Conservation (phyloP, 139 green algal species). For the Dunaliella primolecta region DNA sequence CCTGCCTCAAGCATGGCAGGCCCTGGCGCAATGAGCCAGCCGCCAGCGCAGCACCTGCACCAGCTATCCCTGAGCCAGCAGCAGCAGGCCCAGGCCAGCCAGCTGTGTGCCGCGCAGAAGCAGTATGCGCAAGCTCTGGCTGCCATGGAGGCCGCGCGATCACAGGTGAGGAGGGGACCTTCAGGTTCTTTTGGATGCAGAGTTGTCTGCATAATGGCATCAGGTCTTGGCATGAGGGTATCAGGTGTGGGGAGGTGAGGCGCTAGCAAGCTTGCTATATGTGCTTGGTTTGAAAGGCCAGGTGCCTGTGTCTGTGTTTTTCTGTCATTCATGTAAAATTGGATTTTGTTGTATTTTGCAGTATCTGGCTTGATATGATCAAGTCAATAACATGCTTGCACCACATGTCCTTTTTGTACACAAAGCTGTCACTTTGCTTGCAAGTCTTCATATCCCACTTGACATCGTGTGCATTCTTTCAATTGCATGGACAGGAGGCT, state of each 20-base stretch:
- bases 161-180: background rate
- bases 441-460: background rate
- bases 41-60: no score
- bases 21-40: no score
- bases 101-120: background rate
- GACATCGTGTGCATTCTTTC: background rate
- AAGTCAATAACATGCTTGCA: no score
- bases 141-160: background rate
- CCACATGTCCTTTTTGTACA: no score
- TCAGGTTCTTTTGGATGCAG: no score
- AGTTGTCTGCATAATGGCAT: no score
- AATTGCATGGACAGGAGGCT: background rate
- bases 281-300: background rate
- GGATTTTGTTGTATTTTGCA: background rate
- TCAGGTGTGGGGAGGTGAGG: background rate
- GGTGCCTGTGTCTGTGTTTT: background rate
- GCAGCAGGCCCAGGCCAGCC: background rate
- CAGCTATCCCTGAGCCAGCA: no score
- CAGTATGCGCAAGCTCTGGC: background rate
- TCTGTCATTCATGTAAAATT: background rate
- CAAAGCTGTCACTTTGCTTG: no score
- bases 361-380: no score
- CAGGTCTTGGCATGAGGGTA: background rate
- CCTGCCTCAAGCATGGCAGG: no score
- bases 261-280: background rate